Evolutionary conservation across 176 grass and related monocot genomes (phyloP), one percentile per base, ranked within the genome.

Genomic region (Carex littledalei): DNA sequence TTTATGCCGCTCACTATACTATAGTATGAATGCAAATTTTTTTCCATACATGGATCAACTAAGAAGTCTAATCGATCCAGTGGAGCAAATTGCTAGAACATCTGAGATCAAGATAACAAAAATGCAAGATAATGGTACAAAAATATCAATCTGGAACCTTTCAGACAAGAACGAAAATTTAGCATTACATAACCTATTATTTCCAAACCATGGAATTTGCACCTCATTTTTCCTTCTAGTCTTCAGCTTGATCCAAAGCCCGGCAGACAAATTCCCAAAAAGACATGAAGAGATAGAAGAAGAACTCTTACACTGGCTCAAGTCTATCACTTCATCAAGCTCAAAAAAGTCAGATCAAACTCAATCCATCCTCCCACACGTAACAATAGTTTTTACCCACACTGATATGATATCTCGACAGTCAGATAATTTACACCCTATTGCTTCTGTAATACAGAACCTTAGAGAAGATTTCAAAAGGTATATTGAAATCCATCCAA

Each of bases 261-360:
- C 89, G 66, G 63, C 86, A 71, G 85, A 86, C 45, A 92, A 83
- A 86, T 90, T 92, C 74, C 91, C 81, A 15, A 98, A 98, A 84
- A 88, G 58, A 52, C 50, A 86, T 66, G 80, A 90, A 83, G 89
- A 95, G 80, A 92, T 93, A 54, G 92, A 98, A 89, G 55, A 63
- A 81, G 91, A 98, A 35, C 88, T 98, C 54, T 56, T 90, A 65
- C 88, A 95, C 54, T 98, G 95, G 95, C 85, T 98, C 68, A 95
- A 88, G 84, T 92, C 94, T 86, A 87, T 98, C 4, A 53, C 80
- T 68, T 71, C 83, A 14, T 87, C 89, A 72, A 66, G 82, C 9
- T 89, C 90, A 2, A 77, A 55, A 77, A 77, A 22, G 73, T 55
- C 73, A 29, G 22, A 55, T 77, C 49, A 77, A 54, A 77, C 73